Evolutionary conservation across 2,329 filamentous ascomycete genomes (phyloP), one percentile per base, ranked within the genome.

Genomic region (Scytalidium sp.): DNA sequence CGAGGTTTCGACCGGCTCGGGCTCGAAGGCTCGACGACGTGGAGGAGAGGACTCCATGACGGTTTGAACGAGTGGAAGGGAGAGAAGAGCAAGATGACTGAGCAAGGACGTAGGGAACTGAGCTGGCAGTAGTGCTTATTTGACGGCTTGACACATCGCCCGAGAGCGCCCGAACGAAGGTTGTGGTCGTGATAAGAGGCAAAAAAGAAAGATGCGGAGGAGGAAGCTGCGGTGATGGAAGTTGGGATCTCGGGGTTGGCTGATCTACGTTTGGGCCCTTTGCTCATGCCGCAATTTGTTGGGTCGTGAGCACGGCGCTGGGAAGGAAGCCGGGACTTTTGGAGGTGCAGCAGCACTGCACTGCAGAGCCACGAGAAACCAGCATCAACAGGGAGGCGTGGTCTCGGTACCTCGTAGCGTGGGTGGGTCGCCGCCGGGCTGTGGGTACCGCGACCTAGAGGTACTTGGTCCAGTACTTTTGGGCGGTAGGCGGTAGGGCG

Each of bases 1-100:
- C 43, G 64, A 64, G 9, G 62, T 63, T 51, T 69, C 67, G 45
- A 68, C 53, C 6, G 64, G 66, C 52, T 64, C 60, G 7, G 64
- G 61, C 23, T 57, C 50, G 50, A 68, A 66, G 41, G 62, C 61
- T 44, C 62, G 58, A 40, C 52, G 45, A 11, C 56, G 49, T 46
- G 61, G 59, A 53, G 60, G 52, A 29, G 61, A 59, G 19, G 52
- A 49, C 47, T 62, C 59, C 50, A 57, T 49, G 62, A 65, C 64
- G 7, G 43, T 56, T 36, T 10, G 32, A 10, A 36, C 32, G 32
- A 36, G 15, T n/a, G 17, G 32, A n/a, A 6, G 6, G n/a, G 32
- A 36, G 13, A 15, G 32, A 36, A 36, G 5, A 15, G 32, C n/a
- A n/a, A n/a, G 25, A 8, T 29, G 13, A 36, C 5, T n/a, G 32